These are phyloP conservation scores for Sporisorium graminicola DNA, from an alignment of 1,284 basidiomycete genomes.

Conservation along the genomic window DNA sequence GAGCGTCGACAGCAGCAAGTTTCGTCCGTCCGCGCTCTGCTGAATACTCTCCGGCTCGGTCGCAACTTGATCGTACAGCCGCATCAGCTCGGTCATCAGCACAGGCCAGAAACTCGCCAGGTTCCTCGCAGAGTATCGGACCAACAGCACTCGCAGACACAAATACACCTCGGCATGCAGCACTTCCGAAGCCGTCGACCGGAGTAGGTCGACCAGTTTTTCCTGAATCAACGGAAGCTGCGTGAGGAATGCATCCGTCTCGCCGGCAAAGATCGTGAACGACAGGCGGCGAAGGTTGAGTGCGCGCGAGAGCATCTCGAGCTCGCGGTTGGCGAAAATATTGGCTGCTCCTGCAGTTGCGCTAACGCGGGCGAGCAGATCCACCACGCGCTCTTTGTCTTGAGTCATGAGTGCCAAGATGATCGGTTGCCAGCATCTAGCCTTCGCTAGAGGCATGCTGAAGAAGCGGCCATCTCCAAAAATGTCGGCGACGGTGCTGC, in stretches of 20 bases:
- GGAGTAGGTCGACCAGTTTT: slow-evolving; percentile 91
- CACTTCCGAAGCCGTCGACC: slow-evolving; percentile 80
- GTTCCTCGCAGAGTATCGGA: slow-evolving; percentile 90
- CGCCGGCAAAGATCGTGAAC: slow-evolving; percentile 84
- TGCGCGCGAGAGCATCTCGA: slow-evolving; percentile 89
- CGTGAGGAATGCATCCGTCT: slow-evolving; percentile 88
- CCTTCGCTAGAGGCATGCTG: slow-evolving; percentile 76
- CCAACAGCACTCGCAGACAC: slow-evolving; percentile 89
- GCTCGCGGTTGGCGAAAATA: slow-evolving; percentile 95
- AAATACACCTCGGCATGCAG: slow-evolving; percentile 91
- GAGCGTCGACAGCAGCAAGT: slow-evolving; percentile 85
- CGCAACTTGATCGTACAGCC: slow-evolving; percentile 74
- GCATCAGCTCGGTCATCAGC: slow-evolving; percentile 87
- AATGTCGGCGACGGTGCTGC: slow-evolving; percentile 81
- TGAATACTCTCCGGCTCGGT: slow-evolving; percentile 72
- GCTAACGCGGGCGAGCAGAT: slow-evolving; percentile 75
- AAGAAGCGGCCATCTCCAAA: slow-evolving; percentile 90
- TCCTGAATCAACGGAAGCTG: slow-evolving; percentile 94
- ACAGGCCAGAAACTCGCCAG: slow-evolving; percentile 97
- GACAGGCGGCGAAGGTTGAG: slow-evolving; percentile 88
- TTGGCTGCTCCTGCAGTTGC: slow-evolving; percentile 84
- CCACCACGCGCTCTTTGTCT: slow-evolving; percentile 87
- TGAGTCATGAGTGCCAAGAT: slow-evolving; percentile 83
- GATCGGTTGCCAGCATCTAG: slow-evolving; percentile 81
- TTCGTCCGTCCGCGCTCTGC: slow-evolving; percentile 83